Base-by-base conservation (phyloP, 805 yeast genomes). In the Barnettozyma populi region DNA sequence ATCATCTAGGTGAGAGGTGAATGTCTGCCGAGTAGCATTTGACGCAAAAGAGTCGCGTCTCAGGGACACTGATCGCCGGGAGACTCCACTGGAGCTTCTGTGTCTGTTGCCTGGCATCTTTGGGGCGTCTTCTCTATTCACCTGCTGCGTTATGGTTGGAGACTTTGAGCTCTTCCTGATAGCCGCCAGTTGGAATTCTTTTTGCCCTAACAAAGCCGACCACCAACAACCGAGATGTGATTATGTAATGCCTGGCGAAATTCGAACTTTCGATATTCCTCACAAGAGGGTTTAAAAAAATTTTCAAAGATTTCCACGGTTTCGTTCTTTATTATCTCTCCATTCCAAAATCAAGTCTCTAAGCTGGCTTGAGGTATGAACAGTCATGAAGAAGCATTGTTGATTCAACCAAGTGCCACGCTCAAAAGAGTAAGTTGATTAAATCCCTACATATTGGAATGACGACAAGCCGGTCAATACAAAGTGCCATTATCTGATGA, bases 1-100 rank as follows among this genome's bases (percentile, higher is more conserved):
- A 43, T 79, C 87, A 46, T 83, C 86, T 3, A 64, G 39, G 7
- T 62, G 54, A 2, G 47, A 36, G 56, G 43, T 7, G 53, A 25
- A 13, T 13, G 49, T 41, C n/a, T 29, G 40, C 6, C 16, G 16
- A 7, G 48, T 21, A 14, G 36, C 24, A 64, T 65, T 47, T 4
- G 67, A 59, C 3, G 63, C 57, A 7, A 67, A 56, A 0, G 71
- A 65, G 3, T 62, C 57, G 3, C 71, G 61, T 51, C 66, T 57
- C 32, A 56, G 49, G 2, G 69, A 62, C 11, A 71, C 61, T 7
- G 57, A 51, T 23, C 46, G 41, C 32, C 53, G 43, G 2, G 54
- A 51, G n/a, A 46, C 47, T 4, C 51, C 32, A 9, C 55, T 52
- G 14, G 57, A 50, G 46, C 53, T 46, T 13, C 42, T 42, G 18